Evolutionary conservation across 2,329 filamentous ascomycete genomes (phyloP), one percentile per base, ranked within the genome.

Genomic region (Beauveria brongniartii): DNA sequence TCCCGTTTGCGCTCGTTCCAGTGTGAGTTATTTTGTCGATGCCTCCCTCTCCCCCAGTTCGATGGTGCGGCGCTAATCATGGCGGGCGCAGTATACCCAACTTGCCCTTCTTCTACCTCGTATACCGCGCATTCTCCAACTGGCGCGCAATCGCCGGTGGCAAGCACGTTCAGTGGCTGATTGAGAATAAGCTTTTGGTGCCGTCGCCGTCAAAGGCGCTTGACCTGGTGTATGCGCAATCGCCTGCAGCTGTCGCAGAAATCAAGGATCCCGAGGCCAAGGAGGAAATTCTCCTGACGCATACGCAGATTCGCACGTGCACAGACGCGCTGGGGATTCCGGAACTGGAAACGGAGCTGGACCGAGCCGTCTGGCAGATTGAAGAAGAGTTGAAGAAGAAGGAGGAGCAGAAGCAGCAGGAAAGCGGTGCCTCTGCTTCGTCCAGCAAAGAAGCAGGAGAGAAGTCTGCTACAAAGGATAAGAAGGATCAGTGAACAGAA

Each of bases 61-160:
- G 14, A 30, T n/a, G 18, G 26, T 18, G 2, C 22, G 16, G 10
- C 10, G 14, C 52, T 55, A 20, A 52, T 40, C 14, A 20, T 22
- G 6, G 24, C 1, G 18, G n/a, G 7, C 26, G 12, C 66, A 95
- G 91, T 64, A 82, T 97, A 64, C 92, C 93, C 41, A 97, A 99
- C 71, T 79, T 99, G 14, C 94, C 94, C 20, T 97, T 97, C 79
- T 97, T 97, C 79, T 99, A 97, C 73, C 83, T 97, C 46, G 85
- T 84, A 20, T 99, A 95, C 77, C 84, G 94, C 65, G 89, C 91
- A 28, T 97, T 90, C 88, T 95, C 90, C 22, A 91, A 96, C 74
- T 96, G 90, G 85, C 84, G 88, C 77, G 94, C 94, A 58, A 78
- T 96, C 59, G 84, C 85, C 43, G 94, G 94, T 59, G 92, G 91